Percentiles rank a stretch among this genome's conserved stretches.
phyloP scores from a whole-genome alignment of 2,329 filamentous ascomycete genomes.

The Stagonosporopsis cucurbitacearum region DNA sequence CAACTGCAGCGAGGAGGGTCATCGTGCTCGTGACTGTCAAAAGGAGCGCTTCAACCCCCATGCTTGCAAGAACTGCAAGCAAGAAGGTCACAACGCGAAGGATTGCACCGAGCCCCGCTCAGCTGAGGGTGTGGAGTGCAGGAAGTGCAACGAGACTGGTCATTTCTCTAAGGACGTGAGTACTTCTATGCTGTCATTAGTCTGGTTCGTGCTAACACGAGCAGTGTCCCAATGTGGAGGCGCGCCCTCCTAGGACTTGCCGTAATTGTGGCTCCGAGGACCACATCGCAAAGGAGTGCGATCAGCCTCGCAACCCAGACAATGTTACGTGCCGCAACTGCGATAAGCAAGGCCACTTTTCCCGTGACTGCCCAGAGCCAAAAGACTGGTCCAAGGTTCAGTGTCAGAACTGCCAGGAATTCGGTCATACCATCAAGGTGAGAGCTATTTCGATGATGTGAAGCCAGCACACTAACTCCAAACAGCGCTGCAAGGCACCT shows the following conservation, averaged over 20 bases:
- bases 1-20: conserved; percentile 69
- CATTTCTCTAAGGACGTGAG: conserved; percentile 47
- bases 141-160: conserved; percentile 64
- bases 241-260: conserved; percentile 37
- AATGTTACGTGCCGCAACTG: conserved; percentile 65
- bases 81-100: conserved; percentile 45
- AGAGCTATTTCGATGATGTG: neutral
- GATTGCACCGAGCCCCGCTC: conserved; percentile 56
- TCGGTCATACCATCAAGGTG: conserved; percentile 45
- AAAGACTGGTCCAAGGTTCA: conserved; percentile 58
- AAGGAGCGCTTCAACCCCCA: conserved; percentile 64
- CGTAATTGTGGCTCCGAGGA: conserved; percentile 48
- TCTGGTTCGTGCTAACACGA: conserved; percentile 19
- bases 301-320: conserved; percentile 45
- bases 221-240: conserved; percentile 43
- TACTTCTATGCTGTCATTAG: neutral
- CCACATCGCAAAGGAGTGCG: conserved; percentile 48
- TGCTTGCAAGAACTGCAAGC: conserved; percentile 73
- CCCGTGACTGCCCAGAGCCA: conserved; percentile 64
- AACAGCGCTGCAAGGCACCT: conserved; percentile 42
- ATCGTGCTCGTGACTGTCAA: conserved; percentile 71
- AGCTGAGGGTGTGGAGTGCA: conserved; percentile 67
- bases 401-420: conserved; percentile 56
- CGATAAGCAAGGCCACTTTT: conserved; percentile 67
- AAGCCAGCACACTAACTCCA: conserved; percentile 14